Conservation (phyloP, 2,329 filamentous ascomycete species). For the Domatiomyces globalis region DNA sequence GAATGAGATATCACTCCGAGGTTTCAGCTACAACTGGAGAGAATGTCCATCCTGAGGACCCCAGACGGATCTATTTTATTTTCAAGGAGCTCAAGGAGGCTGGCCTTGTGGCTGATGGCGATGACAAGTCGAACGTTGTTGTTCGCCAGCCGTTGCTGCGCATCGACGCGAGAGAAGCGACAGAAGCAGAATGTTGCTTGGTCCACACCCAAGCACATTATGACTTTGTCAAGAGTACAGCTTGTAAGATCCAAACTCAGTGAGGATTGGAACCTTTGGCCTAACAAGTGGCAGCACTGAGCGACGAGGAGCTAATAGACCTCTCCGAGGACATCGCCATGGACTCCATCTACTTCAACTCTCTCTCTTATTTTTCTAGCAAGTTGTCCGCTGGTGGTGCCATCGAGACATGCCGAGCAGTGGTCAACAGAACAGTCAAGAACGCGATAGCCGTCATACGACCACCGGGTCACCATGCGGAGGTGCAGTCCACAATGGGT, state of each 20-base stretch:
- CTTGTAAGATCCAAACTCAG: slow-evolving; percentile 19
- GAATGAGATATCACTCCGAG: slow-evolving; percentile 93
- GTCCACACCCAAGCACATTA: slow-evolving; percentile 69
- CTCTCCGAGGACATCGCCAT: slow-evolving; percentile 47
- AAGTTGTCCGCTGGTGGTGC: slow-evolving; percentile 78
- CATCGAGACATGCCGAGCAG: slow-evolving; percentile 90
- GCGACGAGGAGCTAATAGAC: slow-evolving; percentile 49
- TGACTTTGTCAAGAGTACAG: slow-evolving; percentile 55
- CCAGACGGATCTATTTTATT: slow-evolving; percentile 79
- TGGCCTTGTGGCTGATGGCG: slow-evolving; percentile 56
- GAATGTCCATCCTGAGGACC: slow-evolving; percentile 87
- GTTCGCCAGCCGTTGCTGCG: slow-evolving; percentile 45
- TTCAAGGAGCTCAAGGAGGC: slow-evolving; percentile 75
- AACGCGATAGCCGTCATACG: slow-evolving; percentile 93
- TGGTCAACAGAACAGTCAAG: slow-evolving; percentile 64
- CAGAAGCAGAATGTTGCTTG: slow-evolving; percentile 61
- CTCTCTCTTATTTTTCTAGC: slow-evolving; percentile 65
- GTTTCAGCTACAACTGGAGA: slow-evolving; percentile 48
- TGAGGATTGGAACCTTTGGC: background rate
- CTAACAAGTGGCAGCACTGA: slow-evolving; percentile 27
- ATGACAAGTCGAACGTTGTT: slow-evolving; percentile 34
- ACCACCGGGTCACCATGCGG: slow-evolving; percentile 89
- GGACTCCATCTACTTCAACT: slow-evolving; percentile 72
- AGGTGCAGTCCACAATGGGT: slow-evolving; percentile 71
- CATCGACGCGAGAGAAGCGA: slow-evolving; percentile 66